Evolutionary conservation across 192 early-diverging fungal species (phyloP), one percentile per base, ranked within the genome.

Genomic region (Lobosporangium transversale): DNA sequence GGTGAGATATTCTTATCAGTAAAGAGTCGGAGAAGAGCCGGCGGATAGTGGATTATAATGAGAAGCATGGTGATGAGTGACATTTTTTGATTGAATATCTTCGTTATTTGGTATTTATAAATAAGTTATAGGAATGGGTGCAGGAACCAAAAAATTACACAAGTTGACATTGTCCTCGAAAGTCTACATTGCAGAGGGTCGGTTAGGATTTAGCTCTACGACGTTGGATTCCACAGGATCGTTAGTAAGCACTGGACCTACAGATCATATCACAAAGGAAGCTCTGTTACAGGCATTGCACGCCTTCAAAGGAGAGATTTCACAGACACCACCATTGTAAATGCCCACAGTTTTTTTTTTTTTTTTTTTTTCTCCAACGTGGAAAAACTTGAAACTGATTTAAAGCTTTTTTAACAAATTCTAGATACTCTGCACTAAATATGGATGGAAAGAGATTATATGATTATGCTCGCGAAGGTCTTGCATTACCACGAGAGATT

Each of bases 371-470:
- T n/a, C n/a, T n/a, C n/a, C n/a, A n/a, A n/a, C n/a, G n/a, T n/a
- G n/a, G n/a, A n/a, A n/a, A n/a, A n/a, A n/a, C n/a, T n/a, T n/a
- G n/a, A n/a, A n/a, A n/a, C n/a, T n/a, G n/a, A n/a, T n/a, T n/a
- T n/a, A n/a, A n/a, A n/a, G n/a, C n/a, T n/a, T n/a, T n/a, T n/a
- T n/a, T n/a, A n/a, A n/a, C n/a, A n/a, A 40, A 18, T 15, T 37
- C 20, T 49, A 88, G 86, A 26, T 88, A 92, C 69, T 92, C 90
- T 45, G 91, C 90, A 0, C 58, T 92, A 18, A 83, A 75, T 30
- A 80, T 94, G 33, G 83, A 91, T 37, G 92, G 92, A 23, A 86
- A 87, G 57, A 62, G 88, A 27, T 65, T 94, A 11, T 92, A 92
- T 53, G 86, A 92, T 18, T 92, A 92, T 68, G 90, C 91, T 0